phyloP scores from a whole-genome alignment of 2,329 filamentous ascomycete genomes.

The Trichoderma guizhouense region DNA sequence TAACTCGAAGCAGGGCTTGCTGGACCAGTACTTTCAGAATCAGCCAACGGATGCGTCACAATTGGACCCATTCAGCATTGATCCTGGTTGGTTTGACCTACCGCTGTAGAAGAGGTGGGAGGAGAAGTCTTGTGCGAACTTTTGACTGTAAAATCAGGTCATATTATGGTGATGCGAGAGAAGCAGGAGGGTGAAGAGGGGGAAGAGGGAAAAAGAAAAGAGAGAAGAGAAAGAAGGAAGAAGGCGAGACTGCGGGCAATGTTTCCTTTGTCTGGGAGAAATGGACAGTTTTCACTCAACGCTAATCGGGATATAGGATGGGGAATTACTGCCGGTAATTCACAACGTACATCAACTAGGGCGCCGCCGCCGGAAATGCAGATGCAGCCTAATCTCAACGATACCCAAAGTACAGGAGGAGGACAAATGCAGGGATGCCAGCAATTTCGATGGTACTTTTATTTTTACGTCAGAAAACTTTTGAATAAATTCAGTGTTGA shows the following conservation, averaged over 20 bases:
- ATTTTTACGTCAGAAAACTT: no score
- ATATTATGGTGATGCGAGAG: background rate
- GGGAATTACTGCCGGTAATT: background rate
- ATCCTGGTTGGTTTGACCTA: background rate
- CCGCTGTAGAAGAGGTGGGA: background rate
- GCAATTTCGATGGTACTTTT: no score
- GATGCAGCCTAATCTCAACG: background rate
- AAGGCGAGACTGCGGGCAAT: background rate
- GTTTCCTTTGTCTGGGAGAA: background rate
- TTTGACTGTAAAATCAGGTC: background rate
- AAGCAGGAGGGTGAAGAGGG: background rate
- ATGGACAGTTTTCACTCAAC: no score
- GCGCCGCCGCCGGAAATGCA: background rate
- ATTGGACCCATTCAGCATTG: background rate
- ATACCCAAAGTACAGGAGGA: background rate
- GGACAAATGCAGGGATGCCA: background rate
- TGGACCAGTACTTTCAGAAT: constrained; percentile 5
- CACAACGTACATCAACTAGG: background rate
- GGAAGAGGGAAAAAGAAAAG: background rate
- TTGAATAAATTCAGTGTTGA: no score
- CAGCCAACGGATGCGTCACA: background rate
- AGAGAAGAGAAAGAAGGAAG: background rate
- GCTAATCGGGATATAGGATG: background rate
- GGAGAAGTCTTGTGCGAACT: background rate
- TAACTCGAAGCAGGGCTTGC: background rate